Percentiles rank a stretch among this genome's conserved stretches.
These are phyloP conservation scores for Shiraia bambusicola DNA, from an alignment of 2,329 filamentous ascomycete genomes.

Conservation along the genomic window DNA sequence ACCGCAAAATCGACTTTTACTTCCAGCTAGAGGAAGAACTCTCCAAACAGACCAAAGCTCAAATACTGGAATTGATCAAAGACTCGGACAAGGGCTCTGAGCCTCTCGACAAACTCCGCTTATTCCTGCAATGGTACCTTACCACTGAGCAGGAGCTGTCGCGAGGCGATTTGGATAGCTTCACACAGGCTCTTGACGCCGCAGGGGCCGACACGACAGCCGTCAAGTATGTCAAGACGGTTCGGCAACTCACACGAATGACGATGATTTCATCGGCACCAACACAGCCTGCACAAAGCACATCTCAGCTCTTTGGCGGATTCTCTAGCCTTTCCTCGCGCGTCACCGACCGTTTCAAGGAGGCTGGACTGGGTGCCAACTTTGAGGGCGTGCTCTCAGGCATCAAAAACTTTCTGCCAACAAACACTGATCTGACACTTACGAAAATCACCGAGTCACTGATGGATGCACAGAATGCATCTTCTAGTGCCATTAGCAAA, in stretches of 20 bases:
- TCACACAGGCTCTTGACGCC: conserved; percentile 77
- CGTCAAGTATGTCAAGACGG: conserved; percentile 75
- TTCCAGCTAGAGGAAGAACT: conserved; percentile 94
- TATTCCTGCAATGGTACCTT: conserved; percentile 91
- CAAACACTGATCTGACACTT: conserved; percentile 90
- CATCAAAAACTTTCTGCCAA: conserved; percentile 97
- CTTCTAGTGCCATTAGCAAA: conserved; percentile 89
- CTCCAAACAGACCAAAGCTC: conserved; percentile 84
- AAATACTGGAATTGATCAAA: conserved; percentile 84
- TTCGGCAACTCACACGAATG: conserved; percentile 94
- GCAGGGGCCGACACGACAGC: conserved; percentile 75
- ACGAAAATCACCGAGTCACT: conserved; percentile 98
- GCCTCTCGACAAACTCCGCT: conserved; percentile 81
- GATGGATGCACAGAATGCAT: conserved; percentile 91
- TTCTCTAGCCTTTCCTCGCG: conserved; percentile 91
- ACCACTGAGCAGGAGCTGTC: conserved; percentile 89
- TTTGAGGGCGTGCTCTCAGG: conserved; percentile 93
- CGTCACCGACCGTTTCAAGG: conserved; percentile 90
- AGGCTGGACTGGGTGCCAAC: conserved; percentile 81
- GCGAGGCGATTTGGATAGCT: conserved; percentile 78
- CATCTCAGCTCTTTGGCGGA: conserved; percentile 84
- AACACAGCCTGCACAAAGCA: conserved; percentile 61
- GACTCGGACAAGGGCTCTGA: conserved; percentile 80
- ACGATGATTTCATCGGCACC: conserved; percentile 92
- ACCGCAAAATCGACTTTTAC: conserved; percentile 91